Evolutionary conservation across 1,284 basidiomycete species (phyloP), one percentile per base, ranked within the genome.

Genomic region (Grifola frondosa): DNA sequence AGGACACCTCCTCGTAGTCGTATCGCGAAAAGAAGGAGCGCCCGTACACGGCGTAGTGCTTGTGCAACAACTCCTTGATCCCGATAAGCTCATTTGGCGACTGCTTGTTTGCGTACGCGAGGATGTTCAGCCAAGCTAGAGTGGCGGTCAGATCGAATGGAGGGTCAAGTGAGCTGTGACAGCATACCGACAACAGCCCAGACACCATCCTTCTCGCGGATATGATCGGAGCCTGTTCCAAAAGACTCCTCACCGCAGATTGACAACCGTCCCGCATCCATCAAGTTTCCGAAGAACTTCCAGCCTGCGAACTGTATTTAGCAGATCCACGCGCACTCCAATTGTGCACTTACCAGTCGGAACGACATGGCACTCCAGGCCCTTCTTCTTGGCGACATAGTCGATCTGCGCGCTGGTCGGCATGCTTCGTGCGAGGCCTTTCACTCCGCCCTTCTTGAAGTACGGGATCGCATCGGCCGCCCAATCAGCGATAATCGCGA

Each of bases 281-380:
- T 99, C 53, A 99, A 77, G 74, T 99, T 99, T 41, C 96, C 97
- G 63, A 99, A 99, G 82, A 99, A 99, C 71, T 99, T 99, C 96
- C 93, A 97, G 44, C 96, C 91, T 93, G 57, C 10, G 23, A 23
- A 29, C 19, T 5, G 5, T 11, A 50, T 37, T 43, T 32, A 38
- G 13, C 8, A 23, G 40, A 45, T 28, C n/a, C 22, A 49, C 15
- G 30, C 22, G 24, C 21, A 21, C 16, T 12, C 37, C 21, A 32
- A 28, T 33, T 11, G 6, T 34, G 21, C 12, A 61, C 78, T 64
- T 49, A 89, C 91, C 95, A 23, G 96, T 99, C 5, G 96, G 96
- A 13, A 98, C 95, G 66, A 98, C 96, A 62, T 97, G 97, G 64
- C 83, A 84, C 67, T 97, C 91, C 45, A 96, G 69, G n/a, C 88